Evolutionary conservation across 169 alveolate species (phyloP).

Genomic region (Babesia caballi): DNA sequence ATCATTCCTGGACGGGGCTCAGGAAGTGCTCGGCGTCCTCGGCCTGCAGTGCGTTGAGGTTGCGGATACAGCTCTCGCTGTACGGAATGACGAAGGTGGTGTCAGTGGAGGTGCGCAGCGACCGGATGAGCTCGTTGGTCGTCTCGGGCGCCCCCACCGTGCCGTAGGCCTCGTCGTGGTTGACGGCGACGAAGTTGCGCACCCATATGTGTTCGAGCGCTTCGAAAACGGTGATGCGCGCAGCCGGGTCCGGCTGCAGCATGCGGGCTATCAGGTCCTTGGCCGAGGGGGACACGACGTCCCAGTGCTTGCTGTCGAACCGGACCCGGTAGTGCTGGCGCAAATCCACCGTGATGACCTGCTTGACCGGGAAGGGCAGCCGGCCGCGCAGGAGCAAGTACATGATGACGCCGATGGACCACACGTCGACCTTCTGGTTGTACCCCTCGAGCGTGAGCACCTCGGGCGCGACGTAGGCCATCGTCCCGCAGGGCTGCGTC

Average conservation of each 20-base stretch:
- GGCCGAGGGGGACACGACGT: constrained; percentile 75
- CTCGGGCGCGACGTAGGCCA: constrained; percentile 90
- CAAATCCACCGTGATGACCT: constrained; percentile 56
- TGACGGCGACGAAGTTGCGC: constrained; percentile 81
- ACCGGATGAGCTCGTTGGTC: constrained; percentile 19
- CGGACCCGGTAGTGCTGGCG: constrained; percentile 56
- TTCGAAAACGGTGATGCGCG: constrained; percentile 77
- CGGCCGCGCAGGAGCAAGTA: constrained; percentile 84
- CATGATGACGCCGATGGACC: constrained; percentile 91
- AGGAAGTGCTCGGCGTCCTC: constrained; percentile 9
- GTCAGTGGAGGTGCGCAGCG: constrained; percentile 51
- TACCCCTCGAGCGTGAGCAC: constrained; percentile 86
- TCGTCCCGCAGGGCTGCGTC: constrained; percentile 89
- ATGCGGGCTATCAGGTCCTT: constrained; percentile 72
- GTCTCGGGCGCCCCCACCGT: constrained; percentile 1
- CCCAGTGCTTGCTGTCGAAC: constrained; percentile 82
- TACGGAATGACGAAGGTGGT: constrained; percentile 64
- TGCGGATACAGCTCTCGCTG: constrained; percentile 44
- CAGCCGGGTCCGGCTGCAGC: constrained; percentile 70
- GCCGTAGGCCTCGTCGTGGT: constrained; percentile 67
- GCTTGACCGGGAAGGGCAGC: constrained; percentile 85
- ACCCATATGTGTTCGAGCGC: constrained; percentile 86
- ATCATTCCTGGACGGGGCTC: constrained; percentile 16
- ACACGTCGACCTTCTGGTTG: constrained; percentile 86
- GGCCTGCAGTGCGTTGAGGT: constrained; percentile 40